phyloP scores from a whole-genome alignment of 176 grass and related monocot species.

The Oryza officinalis region DNA sequence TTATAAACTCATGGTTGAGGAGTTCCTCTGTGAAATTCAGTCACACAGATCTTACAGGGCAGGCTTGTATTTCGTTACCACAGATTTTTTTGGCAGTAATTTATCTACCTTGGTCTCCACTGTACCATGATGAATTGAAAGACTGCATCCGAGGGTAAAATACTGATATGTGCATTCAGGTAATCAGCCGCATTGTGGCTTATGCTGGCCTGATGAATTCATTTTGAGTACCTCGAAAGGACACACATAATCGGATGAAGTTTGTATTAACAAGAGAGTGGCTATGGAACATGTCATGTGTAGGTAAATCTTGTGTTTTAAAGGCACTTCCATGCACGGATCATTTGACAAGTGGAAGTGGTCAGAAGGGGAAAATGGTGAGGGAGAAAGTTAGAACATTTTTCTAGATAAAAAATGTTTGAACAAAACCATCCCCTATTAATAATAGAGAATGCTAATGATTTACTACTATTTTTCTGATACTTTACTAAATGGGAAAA shows the following conservation, averaged over 20 bases:
- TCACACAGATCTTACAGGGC: neutral
- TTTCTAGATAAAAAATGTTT: neutral
- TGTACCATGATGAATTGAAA: neutral
- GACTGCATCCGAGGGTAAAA: neutral
- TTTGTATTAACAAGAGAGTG: neutral
- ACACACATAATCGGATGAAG: neutral
- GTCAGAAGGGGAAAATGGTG: too few species aligned
- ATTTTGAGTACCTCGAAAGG: neutral
- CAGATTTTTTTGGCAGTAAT: neutral
- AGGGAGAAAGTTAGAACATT: too few species aligned
- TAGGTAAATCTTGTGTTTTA: neutral
- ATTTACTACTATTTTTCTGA: neutral
- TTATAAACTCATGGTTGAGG: neutral
- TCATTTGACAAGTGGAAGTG: neutral
- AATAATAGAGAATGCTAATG: neutral
- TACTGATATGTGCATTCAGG: neutral
- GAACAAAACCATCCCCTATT: neutral
- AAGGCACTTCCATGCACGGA: neutral
- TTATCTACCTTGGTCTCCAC: neutral
- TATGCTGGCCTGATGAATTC: neutral
- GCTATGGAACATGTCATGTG: neutral
- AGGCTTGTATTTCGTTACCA: neutral
- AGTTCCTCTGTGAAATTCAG: neutral
- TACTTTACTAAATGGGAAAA: neutral
- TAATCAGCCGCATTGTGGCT: neutral